These are phyloP conservation scores for Lachnellula arida DNA, from an alignment of 2,329 filamentous ascomycete species.

Conservation along the genomic window DNA sequence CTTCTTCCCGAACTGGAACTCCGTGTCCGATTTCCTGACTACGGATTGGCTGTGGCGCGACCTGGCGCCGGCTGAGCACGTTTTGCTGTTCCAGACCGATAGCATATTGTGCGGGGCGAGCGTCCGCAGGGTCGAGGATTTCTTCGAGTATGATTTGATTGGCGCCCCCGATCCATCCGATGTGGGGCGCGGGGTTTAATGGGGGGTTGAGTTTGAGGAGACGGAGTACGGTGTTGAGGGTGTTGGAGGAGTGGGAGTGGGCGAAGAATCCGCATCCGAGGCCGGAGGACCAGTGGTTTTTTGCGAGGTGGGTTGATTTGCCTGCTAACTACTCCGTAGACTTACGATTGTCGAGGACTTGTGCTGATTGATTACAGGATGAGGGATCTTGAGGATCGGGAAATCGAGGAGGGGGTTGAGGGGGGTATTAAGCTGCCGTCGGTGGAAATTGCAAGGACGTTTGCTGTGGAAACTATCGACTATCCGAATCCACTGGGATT, in stretches of 20 bases:
- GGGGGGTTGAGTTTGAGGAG: slow-evolving; percentile 37
- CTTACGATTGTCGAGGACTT: not conserved
- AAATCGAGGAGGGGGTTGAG: slow-evolving; percentile 14
- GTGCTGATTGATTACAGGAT: slow-evolving; percentile 15
- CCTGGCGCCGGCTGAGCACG: slow-evolving; percentile 45
- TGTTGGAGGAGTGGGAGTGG: slow-evolving; percentile 26
- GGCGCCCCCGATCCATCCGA: slow-evolving; percentile 32
- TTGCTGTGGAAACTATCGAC: slow-evolving; percentile 28
- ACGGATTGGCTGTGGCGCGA: slow-evolving; percentile 41
- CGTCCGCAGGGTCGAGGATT: slow-evolving; percentile 12
- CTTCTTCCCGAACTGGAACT: slow-evolving; percentile 33
- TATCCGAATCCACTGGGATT: slow-evolving; percentile 27
- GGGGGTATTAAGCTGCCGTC: slow-evolving; percentile 21
- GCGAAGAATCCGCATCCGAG: slow-evolving; percentile 4
- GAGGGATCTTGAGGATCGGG: slow-evolving; percentile 11
- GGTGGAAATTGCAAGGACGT: slow-evolving; percentile 26
- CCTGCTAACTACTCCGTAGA: not conserved
- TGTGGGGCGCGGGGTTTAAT: slow-evolving; percentile 31
- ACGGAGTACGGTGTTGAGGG: slow-evolving; percentile 30
- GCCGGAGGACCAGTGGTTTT: slow-evolving; percentile 30
- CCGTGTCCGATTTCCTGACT: slow-evolving; percentile 34
- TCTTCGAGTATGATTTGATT: slow-evolving; percentile 30
- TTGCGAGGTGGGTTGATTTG: slow-evolving; percentile 17
- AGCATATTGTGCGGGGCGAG: slow-evolving; percentile 49
- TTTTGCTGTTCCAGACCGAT: slow-evolving; percentile 51